phyloP scores from a whole-genome alignment of 805 yeast genomes.

The Dipodascopsis uninucleata region DNA sequence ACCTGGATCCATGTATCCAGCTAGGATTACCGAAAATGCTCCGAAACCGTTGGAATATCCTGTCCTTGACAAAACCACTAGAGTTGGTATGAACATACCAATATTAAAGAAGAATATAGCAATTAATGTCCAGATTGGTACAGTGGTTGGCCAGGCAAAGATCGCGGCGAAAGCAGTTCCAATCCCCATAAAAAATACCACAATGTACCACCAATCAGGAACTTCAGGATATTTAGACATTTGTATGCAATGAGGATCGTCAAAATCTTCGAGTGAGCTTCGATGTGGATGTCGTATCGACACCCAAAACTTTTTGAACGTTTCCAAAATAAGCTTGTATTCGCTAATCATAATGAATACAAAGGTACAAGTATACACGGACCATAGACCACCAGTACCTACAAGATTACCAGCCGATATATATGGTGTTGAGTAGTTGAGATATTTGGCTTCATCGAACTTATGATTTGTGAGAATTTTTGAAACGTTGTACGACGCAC shows the following conservation, averaged over 20 bases:
- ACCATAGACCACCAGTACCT: constrained; percentile 58
- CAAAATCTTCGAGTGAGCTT: constrained; percentile 37
- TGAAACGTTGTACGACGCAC: constrained; percentile 47
- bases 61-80: constrained; percentile 47
- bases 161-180: constrained; percentile 43
- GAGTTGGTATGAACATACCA: constrained; percentile 41
- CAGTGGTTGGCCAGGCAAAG: constrained; percentile 39
- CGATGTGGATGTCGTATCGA: constrained; percentile 23
- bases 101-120: constrained; percentile 35
- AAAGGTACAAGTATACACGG: constrained; percentile 38
- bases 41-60: constrained; percentile 41
- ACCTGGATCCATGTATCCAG: constrained; percentile 41
- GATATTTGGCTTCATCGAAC: constrained; percentile 47
- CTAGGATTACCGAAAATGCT: constrained; percentile 26
- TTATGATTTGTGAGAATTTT: constrained; percentile 46
- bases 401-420: constrained; percentile 55
- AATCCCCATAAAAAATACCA: constrained; percentile 44
- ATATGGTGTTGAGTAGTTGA: constrained; percentile 54
- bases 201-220: constrained; percentile 51
- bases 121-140: constrained; percentile 30
- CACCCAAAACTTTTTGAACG: constrained; percentile 33
- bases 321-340: constrained; percentile 34
- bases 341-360: constrained; percentile 5
- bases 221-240: constrained; percentile 33
- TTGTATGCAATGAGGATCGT: constrained; percentile 17